Evolutionary conservation across 2,329 filamentous ascomycete genomes (phyloP), one percentile per base, ranked within the genome.

Genomic region (Aureobasidium lini): DNA sequence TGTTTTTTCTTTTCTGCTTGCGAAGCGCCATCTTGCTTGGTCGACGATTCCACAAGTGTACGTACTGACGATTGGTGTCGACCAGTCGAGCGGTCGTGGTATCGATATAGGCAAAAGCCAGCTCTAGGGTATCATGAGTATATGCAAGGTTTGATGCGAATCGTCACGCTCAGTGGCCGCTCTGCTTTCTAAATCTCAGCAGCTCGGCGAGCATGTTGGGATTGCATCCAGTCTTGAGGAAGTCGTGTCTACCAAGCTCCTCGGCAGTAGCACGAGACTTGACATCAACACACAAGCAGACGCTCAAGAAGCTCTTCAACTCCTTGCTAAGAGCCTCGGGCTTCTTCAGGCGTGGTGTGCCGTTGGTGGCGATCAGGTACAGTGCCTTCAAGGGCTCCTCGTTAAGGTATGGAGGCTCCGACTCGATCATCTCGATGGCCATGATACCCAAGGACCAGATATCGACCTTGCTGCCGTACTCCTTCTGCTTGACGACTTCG

Each of bases 371-470:
- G 71, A 99, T 99, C 63, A 99, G 83, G 73, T 96, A 99, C 48
- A 99, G 82, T 7, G 94, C 94, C 80, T 97, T 97, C 60, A 99
- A 83, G 0, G 94, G 94, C 75, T 97, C 93, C 75, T 97, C 94
- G 75, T 97, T 97, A 39, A 97, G 84, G 73, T 99, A 99, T 0
- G 94, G 94, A 6, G 94, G 94, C 74, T 99, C 94, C 16, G 90
- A 95, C 73, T 99, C 94, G 70, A 97, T 97, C 94, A 99, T 96
- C 76, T 99, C 94, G 69, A 99, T 97, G 28, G 94, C 93, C 94
- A 97, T 99, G 76, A 99, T 99, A 70, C 94, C 94, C 63, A 99
- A 79, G 32, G 92, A 96, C 94, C 94, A 99, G 71, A 97, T 96
- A 71, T 99, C 94, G 63, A 97, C 94, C 80, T 97, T 97, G 70